phyloP scores from a whole-genome alignment of 2,329 filamentous ascomycete genomes.

The Trichocomaceae sp. region DNA sequence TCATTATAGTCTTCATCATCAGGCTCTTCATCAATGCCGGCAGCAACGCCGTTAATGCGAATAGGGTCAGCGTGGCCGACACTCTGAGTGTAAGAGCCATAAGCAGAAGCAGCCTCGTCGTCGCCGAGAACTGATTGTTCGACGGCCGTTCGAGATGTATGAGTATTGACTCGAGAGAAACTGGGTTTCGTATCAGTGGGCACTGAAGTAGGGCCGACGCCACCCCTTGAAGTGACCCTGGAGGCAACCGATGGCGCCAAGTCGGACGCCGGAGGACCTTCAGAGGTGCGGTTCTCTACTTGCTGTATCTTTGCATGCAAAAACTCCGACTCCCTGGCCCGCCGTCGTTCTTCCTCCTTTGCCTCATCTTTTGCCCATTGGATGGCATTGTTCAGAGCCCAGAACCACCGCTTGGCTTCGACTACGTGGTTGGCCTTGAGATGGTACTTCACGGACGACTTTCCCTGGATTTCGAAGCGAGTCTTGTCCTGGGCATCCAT shows the following conservation, averaged over 20 bases:
- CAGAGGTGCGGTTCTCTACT: slow-evolving; percentile 46
- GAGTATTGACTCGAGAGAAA: slow-evolving; percentile 44
- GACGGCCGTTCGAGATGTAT: slow-evolving; percentile 41
- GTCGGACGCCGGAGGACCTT: slow-evolving; percentile 20
- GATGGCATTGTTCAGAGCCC: slow-evolving; percentile 97
- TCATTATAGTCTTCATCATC: slow-evolving; percentile 73
- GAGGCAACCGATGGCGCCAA: slow-evolving; percentile 21
- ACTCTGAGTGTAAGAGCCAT: slow-evolving; percentile 53
- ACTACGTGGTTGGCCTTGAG: slow-evolving; percentile 97
- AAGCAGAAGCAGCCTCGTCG: slow-evolving; percentile 44
- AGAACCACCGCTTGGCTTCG: slow-evolving; percentile 98
- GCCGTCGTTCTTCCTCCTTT: slow-evolving; percentile 76
- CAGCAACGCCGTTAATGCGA: slow-evolving; percentile 40
- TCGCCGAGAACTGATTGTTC: slow-evolving; percentile 44
- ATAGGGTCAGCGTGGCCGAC: slow-evolving; percentile 45
- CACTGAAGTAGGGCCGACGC: slow-evolving; percentile 29
- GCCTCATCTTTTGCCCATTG: slow-evolving; percentile 98
- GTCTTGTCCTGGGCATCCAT: slow-evolving; percentile 98
- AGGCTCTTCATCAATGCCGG: slow-evolving; percentile 53
- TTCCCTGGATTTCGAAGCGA: slow-evolving; percentile 94
- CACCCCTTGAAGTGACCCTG: slow-evolving; percentile 31
- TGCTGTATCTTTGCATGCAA: slow-evolving; percentile 77
- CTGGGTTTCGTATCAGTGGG: slow-evolving; percentile 32
- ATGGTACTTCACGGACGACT: slow-evolving; percentile 97
- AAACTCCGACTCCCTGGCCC: slow-evolving; percentile 65